Conservation (phyloP, 805 yeast genomes). For the Sungouiella blattae region DNA sequence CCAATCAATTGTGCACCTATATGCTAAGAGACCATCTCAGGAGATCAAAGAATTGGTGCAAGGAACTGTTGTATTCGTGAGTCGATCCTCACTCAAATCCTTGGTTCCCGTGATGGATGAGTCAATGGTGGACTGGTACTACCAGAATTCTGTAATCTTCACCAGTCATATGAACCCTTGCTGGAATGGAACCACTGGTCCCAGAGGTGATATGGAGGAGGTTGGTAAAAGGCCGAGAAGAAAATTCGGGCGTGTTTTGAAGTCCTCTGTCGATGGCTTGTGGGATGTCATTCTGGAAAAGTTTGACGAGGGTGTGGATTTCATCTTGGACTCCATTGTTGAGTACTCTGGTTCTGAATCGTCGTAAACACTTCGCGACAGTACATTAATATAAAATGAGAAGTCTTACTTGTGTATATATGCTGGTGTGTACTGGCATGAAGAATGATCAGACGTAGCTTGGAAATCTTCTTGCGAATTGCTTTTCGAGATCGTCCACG, state of each 20-base stretch:
- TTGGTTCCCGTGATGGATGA: slow-evolving; percentile 88
- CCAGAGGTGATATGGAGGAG: slow-evolving; percentile 27
- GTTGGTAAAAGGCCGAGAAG: slow-evolving; percentile 71
- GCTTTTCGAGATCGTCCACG: slow-evolving; percentile 55
- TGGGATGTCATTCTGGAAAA: slow-evolving; percentile 76
- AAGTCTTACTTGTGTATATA: not conserved
- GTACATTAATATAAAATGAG: slow-evolving; percentile 1
- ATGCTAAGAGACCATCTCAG: slow-evolving; percentile 68
- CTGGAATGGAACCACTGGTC: slow-evolving; percentile 57
- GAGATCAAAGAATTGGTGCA: slow-evolving; percentile 59
- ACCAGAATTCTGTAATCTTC: slow-evolving; percentile 77
- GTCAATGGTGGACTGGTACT: slow-evolving; percentile 87
- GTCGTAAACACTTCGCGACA: slow-evolving; percentile 4
- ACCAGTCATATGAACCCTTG: slow-evolving; percentile 72
- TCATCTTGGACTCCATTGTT: slow-evolving; percentile 76
- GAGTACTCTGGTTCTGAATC: slow-evolving; percentile 15
- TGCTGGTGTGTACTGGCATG: not conserved
- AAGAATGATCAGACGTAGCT: slow-evolving; percentile 44
- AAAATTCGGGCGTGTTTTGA: slow-evolving; percentile 85
- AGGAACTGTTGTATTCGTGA: slow-evolving; percentile 68
- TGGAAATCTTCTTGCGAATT: slow-evolving; percentile 58
- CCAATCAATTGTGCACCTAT: slow-evolving; percentile 78
- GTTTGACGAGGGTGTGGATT: slow-evolving; percentile 82
- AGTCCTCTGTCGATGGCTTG: slow-evolving; percentile 68
- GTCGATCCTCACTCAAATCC: slow-evolving; percentile 66